Evolutionary conservation across 352 stramenopile genomes (phyloP).

Genomic region (Pythium monospermum): DNA sequence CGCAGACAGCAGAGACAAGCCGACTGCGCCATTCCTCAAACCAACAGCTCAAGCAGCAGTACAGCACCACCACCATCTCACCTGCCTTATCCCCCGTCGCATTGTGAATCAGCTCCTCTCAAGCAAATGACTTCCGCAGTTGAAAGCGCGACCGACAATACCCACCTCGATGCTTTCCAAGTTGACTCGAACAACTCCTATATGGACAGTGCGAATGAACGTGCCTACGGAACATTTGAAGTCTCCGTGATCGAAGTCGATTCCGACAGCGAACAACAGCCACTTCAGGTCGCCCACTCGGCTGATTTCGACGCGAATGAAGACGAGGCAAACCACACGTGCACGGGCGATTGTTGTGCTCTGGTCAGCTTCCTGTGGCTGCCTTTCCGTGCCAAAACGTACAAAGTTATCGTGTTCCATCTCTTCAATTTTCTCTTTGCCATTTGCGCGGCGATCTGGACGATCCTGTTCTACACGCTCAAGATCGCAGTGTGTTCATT

Average conservation of each 20-base stretch:
- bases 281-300: conserved; percentile 9
- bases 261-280: conserved; percentile 24
- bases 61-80: no score
- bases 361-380: conserved; percentile 46
- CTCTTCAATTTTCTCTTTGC: conserved; percentile 42
- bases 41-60: no score
- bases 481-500: conserved; percentile 20
- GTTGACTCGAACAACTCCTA: background rate
- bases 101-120: no score
- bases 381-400: conserved; percentile 49
- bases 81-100: no score
- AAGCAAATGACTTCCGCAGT: no score
- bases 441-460: conserved; percentile 24
- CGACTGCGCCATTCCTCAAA: no score
- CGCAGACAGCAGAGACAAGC: no score
- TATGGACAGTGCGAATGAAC: conserved; percentile 31
- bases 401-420: conserved; percentile 59
- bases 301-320: conserved; percentile 7
- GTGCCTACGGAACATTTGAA: conserved; percentile 66
- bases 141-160: no score
- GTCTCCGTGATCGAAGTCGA: conserved; percentile 62
- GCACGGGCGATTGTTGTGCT: conserved; percentile 40
- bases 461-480: conserved; percentile 19
- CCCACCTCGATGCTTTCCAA: no score
- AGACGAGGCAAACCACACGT: conserved; percentile 6